Base-by-base conservation (phyloP, 352 stramenopile species). In the Thalassiosira sp. region DNA sequence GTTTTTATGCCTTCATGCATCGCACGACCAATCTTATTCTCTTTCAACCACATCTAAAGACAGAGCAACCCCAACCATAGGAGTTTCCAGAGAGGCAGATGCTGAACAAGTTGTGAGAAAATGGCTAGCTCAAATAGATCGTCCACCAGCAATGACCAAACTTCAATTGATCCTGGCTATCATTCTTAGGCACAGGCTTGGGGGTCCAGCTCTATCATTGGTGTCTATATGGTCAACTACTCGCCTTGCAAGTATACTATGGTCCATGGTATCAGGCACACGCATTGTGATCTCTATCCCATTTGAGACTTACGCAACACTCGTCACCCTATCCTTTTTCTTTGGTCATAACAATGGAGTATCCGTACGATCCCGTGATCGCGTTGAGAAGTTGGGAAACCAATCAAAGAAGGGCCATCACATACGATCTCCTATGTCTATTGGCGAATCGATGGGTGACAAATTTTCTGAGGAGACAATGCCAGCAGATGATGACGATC, bases 321-420 rank as follows among this genome's bases (percentile, higher is more conserved):
- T 75, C 10, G 51, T 80, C 57, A 57, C 51, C 57, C 18, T 72
- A 2, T 28, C 63, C 5, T 82, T 82, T 54, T 82, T 71, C 57
- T 65, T 64, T 61, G 73, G 73, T 18, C 60, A 77, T 56, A 62
- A 61, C 35, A 62, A 58, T 20, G 49, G 72, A 27, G 33, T 61
- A 11, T 64, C 31, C 15, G 15, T 24, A 54, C 24, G 18, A 42
- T 57, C 24, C 15, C n/a, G 22, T 31, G 8, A 49, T 49, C 18
- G 6, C 22, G 20, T 31, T 31, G 18, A 13, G 35, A 1, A 33
- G 7, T 52, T 57, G 27, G 22, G 57, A 22, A 72, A 54, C 6
- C 27, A 31, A 52, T 13, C 20, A 60, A 31, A 33, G 18, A 45
- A 60, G 22, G 8, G 35, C 20, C 18, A 37, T 11, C 13, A 35